Evolutionary conservation across 805 yeast species (phyloP).

Genomic region (Candida odintsovae): DNA sequence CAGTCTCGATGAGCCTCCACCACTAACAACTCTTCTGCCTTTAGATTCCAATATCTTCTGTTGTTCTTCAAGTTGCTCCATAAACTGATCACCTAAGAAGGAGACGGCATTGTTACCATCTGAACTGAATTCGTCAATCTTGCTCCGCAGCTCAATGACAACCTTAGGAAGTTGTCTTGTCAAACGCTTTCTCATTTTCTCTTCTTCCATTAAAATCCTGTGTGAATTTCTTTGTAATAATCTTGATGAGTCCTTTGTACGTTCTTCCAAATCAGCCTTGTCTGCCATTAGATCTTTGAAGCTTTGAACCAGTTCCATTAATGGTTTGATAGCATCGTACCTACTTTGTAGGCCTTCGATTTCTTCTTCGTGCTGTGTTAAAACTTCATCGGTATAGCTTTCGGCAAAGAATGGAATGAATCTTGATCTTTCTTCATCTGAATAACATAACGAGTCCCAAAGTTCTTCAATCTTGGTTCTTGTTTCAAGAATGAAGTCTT

Average conservation of each 20-base stretch:
- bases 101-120: conserved; percentile 29
- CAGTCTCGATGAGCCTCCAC: conserved; percentile 6
- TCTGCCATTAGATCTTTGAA: conserved; percentile 54
- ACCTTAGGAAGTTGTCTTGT: conserved; percentile 64
- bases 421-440: conserved; percentile 40
- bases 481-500: conserved; percentile 59
- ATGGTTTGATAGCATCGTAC: conserved; percentile 43
- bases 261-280: conserved; percentile 55
- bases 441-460: conserved; percentile 60
- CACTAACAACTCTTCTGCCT: conserved; percentile 16
- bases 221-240: conserved; percentile 71
- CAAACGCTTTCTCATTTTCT: conserved; percentile 62
- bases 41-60: conserved; percentile 13
- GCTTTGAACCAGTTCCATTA: conserved; percentile 50
- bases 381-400: conserved; percentile 50
- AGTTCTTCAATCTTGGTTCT: conserved; percentile 51
- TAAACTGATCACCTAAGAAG: conserved; percentile 23
- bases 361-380: conserved; percentile 62
- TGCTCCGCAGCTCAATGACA: conserved; percentile 42
- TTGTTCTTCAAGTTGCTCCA: conserved; percentile 26
- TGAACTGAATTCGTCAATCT: conserved; percentile 44
- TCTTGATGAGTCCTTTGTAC: conserved; percentile 77
- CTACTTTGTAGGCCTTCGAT: conserved; percentile 45
- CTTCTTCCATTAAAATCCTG: conserved; percentile 74
- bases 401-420: conserved; percentile 38